Evolutionary conservation across 345 rosid genomes (phyloP).

Genomic region (Durio zibethinus): DNA sequence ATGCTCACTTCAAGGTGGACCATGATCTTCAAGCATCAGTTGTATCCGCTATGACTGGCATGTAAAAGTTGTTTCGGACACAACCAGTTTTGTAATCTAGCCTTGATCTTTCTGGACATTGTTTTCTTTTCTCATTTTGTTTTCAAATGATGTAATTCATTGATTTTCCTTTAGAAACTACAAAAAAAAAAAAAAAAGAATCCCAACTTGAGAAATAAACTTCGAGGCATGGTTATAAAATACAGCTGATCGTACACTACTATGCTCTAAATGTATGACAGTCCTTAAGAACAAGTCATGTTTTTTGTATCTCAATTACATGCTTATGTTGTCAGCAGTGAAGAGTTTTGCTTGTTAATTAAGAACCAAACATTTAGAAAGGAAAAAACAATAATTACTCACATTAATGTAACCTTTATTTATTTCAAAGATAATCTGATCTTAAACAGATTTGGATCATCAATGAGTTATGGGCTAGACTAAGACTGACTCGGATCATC

Average conservation of each 20-base stretch:
- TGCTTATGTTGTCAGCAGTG: not conserved
- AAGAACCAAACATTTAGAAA: not conserved
- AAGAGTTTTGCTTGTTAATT: not conserved
- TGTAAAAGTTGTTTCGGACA: not conserved
- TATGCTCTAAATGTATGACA: not conserved
- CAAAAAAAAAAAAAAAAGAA: not conserved
- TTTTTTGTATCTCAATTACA: not conserved
- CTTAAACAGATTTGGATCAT: not conserved
- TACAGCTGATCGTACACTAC: not conserved
- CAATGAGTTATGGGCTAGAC: not conserved
- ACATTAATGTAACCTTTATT: not conserved
- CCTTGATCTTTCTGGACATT: not conserved
- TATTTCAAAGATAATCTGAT: not conserved
- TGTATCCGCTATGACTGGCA: constrained; percentile 38
- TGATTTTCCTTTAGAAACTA: too few species aligned
- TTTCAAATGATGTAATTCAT: not conserved
- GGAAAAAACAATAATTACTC: not conserved
- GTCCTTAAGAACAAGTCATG: not conserved
- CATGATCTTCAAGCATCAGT: constrained; percentile 85
- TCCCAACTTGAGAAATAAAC: not conserved
- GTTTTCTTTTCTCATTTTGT: not conserved
- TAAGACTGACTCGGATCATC: too few species aligned
- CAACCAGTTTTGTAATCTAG: not conserved
- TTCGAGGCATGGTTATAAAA: not conserved
- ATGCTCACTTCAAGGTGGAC: constrained; percentile 89